A percentile compares a stretch with the other conserved stretches of the same genome.
These are phyloP conservation scores for Umbellularia californica DNA, from an alignment of 164 flowering plant genomes.

Conservation along the genomic window DNA sequence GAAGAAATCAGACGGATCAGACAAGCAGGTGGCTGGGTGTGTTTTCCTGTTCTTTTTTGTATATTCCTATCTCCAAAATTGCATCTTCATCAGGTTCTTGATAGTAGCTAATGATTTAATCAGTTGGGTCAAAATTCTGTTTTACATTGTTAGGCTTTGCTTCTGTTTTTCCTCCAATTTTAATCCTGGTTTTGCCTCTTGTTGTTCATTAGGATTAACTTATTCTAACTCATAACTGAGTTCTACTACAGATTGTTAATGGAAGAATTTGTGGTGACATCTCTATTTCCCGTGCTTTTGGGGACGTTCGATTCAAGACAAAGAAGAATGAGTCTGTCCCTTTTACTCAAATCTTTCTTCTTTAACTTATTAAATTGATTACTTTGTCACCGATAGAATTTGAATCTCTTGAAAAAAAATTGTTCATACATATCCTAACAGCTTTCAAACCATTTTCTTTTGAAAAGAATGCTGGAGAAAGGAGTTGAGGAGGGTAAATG, in stretches of 20 bases:
- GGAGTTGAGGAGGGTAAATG: constrained; percentile 84
- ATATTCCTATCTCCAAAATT: background rate
- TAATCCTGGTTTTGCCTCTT: background rate
- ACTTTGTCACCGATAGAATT: background rate
- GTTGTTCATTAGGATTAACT: background rate
- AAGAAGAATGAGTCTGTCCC: constrained; percentile 81
- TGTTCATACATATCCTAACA: constrained; percentile 4
- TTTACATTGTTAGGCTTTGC: background rate
- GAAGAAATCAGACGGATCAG: constrained; percentile 81
- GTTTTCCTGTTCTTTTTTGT: constrained; percentile 39
- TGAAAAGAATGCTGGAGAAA: constrained; percentile 74
- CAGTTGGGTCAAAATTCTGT: background rate
- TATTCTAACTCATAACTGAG: no score
- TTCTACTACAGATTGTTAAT: constrained; percentile 51
- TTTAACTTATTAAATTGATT: background rate
- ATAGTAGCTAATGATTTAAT: background rate
- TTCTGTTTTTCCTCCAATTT: background rate
- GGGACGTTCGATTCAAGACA: constrained; percentile 89
- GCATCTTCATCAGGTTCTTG: background rate
- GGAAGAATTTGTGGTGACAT: constrained; percentile 97
- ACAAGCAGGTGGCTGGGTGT: constrained; percentile 99
- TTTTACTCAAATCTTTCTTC: constrained; percentile 27
- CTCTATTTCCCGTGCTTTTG: constrained; percentile 96
- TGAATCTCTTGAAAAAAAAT: background rate
- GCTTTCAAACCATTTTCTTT: constrained; percentile 6